Evolutionary conservation across 2,329 filamentous ascomycete species (phyloP).

Genomic region (Cordyceps militaris): DNA sequence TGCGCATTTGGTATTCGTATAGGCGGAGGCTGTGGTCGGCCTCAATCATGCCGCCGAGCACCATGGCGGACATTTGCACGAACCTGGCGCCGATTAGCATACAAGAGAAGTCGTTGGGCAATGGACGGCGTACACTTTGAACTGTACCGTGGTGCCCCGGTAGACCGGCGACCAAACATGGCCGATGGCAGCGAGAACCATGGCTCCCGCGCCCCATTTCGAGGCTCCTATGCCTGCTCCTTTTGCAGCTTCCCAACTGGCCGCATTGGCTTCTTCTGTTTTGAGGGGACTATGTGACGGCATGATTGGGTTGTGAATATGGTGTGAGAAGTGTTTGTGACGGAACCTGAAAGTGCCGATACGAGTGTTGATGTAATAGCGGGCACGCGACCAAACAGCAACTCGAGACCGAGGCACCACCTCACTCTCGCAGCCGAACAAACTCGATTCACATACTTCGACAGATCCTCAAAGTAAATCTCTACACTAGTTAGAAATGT

Average conservation of each 20-base stretch:
- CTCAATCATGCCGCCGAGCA: constrained; percentile 69
- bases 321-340: not conserved
- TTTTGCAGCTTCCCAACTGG: constrained; percentile 63
- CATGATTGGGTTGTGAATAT: constrained; percentile 27
- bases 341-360: not conserved
- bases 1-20: constrained; percentile 59
- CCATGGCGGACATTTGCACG: constrained; percentile 79
- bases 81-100: constrained; percentile 44
- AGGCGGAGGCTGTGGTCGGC: constrained; percentile 61
- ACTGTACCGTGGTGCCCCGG: constrained; percentile 63
- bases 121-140: constrained; percentile 58
- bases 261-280: constrained; percentile 59
- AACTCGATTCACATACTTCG: not conserved
- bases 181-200: constrained; percentile 53
- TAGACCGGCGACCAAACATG: constrained; percentile 64
- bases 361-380: not conserved
- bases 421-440: not conserved
- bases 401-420: too few species aligned
- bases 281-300: constrained; percentile 50
- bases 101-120: not conserved
- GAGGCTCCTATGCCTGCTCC: constrained; percentile 61
- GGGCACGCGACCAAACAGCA: constrained; percentile 5
- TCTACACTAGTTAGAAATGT: too few species aligned
- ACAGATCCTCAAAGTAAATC: too few species aligned
- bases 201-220: constrained; percentile 66